A percentile compares a stretch with the other conserved stretches of the same genome.
Evolutionary conservation across 78 protist species (phyloP).

Genomic region (Tieghemostelium lacteum): DNA sequence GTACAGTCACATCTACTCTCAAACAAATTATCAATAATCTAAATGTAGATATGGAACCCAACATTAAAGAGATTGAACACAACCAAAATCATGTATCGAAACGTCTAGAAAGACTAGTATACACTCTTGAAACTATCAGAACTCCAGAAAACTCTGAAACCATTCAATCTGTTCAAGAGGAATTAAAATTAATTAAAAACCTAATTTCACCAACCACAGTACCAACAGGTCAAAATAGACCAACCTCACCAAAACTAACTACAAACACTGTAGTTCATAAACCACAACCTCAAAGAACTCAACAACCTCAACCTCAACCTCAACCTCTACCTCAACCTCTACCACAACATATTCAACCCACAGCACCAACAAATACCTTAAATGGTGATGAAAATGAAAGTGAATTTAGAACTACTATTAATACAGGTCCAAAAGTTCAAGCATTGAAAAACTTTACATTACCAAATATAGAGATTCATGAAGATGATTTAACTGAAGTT

Average conservation of each 20-base stretch:
- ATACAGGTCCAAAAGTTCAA: background rate
- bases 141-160: conserved; percentile 6
- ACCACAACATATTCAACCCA: background rate
- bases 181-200: conserved; percentile 2
- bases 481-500: conserved; percentile 49
- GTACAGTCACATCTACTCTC: conserved; percentile 35
- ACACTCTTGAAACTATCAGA: conserved; percentile 8
- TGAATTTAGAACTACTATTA: background rate
- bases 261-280: background rate
- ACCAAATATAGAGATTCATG: conserved; percentile 13
- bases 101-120: conserved; percentile 60
- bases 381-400: background rate
- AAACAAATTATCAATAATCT: conserved; percentile 29
- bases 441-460: conserved; percentile 13
- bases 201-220: background rate
- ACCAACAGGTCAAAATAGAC: background rate
- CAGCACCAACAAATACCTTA: background rate
- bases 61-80: too few relatives aligned
- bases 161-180: conserved; percentile 36
- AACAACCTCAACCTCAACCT: background rate
- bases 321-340: background rate
- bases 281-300: background rate
- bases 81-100: conserved; percentile 32
- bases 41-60: too few relatives aligned
- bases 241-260: background rate